Conservation (phyloP, 441 rosid genomes). For the Erodium trifolium region DNA sequence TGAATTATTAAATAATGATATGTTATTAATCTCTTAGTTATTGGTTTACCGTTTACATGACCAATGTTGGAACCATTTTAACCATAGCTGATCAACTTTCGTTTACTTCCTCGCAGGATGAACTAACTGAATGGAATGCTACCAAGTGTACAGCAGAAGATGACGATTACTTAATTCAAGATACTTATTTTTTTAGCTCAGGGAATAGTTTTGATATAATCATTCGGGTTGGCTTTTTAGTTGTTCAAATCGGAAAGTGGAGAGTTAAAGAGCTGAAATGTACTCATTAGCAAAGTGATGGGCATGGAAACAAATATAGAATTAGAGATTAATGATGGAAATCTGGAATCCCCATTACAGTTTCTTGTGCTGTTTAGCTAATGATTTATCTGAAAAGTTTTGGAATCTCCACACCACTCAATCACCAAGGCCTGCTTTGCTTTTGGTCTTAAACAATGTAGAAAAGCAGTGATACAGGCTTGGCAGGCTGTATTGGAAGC, state of each 20-base stretch:
- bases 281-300: constrained; percentile 2
- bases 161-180: not conserved
- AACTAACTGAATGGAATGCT: not conserved
- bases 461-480: no score
- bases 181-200: not conserved
- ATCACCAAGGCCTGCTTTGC: not conserved
- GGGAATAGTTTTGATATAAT: not conserved
- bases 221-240: no score
- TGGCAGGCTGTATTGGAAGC: no score
- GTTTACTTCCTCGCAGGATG: not conserved
- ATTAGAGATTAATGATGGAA: not conserved
- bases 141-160: not conserved
- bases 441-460: no score
- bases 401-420: constrained; percentile 4
- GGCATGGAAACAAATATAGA: not conserved
- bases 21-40: not conserved
- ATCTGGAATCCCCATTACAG: not conserved
- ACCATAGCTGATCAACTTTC: not conserved
- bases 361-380: not conserved
- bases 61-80: not conserved
- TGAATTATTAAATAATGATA: not conserved
- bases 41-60: not conserved
- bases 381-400: constrained; percentile 4
- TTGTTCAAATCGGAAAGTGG: no score
- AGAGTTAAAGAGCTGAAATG: not conserved